A percentile compares a stretch with the other conserved stretches of the same genome.
Conservation (phyloP, 257 asterid genomes). For the Cordia subcordata region DNA sequence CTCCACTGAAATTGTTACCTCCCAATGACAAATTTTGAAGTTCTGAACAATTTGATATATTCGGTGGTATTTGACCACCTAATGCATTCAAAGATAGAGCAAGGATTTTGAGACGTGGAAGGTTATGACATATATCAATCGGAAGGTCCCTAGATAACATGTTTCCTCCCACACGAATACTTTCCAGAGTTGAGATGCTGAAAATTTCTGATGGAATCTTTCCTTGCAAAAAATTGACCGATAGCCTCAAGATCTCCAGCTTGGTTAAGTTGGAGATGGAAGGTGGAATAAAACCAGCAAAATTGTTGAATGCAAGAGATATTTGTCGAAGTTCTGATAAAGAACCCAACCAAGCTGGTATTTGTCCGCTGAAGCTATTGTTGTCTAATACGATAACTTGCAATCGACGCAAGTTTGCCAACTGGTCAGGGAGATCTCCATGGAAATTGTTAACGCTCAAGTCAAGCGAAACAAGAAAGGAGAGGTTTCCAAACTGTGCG, state of each 20-base stretch:
- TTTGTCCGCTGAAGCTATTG: slow-evolving; percentile 20
- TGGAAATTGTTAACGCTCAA: slow-evolving; percentile 19
- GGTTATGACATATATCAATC: background rate
- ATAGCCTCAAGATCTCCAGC: background rate
- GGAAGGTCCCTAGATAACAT: slow-evolving; percentile 4
- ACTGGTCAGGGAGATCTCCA: slow-evolving; percentile 19
- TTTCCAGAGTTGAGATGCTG: slow-evolving; percentile 11
- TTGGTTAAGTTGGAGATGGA: slow-evolving; percentile 18
- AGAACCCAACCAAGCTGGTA: slow-evolving; percentile 15
- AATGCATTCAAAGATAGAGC: background rate
- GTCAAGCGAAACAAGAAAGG: slow-evolving; percentile 24
- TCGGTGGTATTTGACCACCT: background rate
- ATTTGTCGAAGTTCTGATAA: slow-evolving; percentile 14
- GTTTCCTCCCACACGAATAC: background rate
- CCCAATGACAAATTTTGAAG: background rate
- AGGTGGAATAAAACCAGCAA: slow-evolving; percentile 13
- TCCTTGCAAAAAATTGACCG: slow-evolving; percentile 6
- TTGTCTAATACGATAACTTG: background rate
- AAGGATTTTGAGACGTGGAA: background rate
- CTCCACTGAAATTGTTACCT: slow-evolving; percentile 9
- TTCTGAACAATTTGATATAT: background rate
- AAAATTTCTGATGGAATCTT: slow-evolving; percentile 7
- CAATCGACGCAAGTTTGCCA: slow-evolving; percentile 2
- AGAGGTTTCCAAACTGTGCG: slow-evolving; percentile 9
- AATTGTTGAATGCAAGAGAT: background rate